Conservation (phyloP, 345 rosid genomes). For the Bruguiera sexangula region DNA sequence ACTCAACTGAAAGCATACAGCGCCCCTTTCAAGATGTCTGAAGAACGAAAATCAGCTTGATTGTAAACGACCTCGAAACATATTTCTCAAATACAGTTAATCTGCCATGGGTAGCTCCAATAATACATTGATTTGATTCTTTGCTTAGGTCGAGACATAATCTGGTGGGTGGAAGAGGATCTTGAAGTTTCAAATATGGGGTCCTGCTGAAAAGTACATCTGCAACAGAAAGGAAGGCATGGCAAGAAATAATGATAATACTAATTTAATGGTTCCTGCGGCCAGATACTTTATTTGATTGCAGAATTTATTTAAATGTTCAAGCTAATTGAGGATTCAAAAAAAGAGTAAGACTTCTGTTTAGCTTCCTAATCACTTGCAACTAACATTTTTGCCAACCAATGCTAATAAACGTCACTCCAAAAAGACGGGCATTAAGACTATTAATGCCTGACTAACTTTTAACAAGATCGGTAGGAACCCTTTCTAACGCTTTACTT, state of each 20-base stretch:
- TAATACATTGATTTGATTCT: slow-evolving; percentile 47
- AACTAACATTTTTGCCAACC: slow-evolving; percentile 8
- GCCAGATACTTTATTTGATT: slow-evolving; percentile 5
- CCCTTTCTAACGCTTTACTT: no score
- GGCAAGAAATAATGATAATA: slow-evolving; percentile 10
- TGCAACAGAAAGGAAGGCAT: slow-evolving; percentile 15
- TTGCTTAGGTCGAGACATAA: slow-evolving; percentile 39
- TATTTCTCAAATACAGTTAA: slow-evolving; percentile 37
- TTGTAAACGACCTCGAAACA: slow-evolving; percentile 47
- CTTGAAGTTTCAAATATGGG: slow-evolving; percentile 36
- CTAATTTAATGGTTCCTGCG: slow-evolving; percentile 21
- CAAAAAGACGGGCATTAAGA: not conserved
- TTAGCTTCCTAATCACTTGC: not conserved
- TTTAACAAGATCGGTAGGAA: not conserved
- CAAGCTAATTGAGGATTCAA: no score
- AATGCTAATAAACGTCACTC: not conserved
- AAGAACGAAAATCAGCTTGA: slow-evolving; percentile 37
- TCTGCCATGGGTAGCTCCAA: slow-evolving; percentile 37
- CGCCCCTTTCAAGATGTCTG: slow-evolving; percentile 23
- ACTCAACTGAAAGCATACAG: slow-evolving; percentile 24
- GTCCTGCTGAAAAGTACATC: slow-evolving; percentile 39
- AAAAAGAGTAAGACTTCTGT: no score
- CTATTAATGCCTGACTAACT: not conserved
- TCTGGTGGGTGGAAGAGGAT: slow-evolving; percentile 44
- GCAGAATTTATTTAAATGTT: no score